Evolutionary conservation across 345 rosid species (phyloP).

Genomic region (Citrus reticulata): DNA sequence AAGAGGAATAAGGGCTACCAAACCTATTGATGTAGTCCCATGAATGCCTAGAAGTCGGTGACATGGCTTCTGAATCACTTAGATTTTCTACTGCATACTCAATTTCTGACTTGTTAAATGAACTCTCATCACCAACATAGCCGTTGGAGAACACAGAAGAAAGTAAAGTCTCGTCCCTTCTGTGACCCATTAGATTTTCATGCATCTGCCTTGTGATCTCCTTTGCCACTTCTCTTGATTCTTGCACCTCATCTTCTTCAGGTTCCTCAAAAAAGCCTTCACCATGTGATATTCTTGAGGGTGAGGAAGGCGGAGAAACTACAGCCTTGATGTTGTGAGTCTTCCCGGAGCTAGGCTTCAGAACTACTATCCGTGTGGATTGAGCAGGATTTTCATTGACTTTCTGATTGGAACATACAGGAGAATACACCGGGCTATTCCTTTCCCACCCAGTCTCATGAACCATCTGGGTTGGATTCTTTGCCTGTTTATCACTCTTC

Average conservation of each 20-base stretch:
- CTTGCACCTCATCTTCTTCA: slow-evolving; percentile 49
- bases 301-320: slow-evolving; percentile 47
- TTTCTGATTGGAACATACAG: slow-evolving; percentile 34
- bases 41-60: slow-evolving; percentile 80
- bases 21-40: slow-evolving; percentile 76
- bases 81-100: slow-evolving; percentile 59
- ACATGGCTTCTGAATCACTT: slow-evolving; percentile 69
- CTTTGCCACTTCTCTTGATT: slow-evolving; percentile 62
- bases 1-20: slow-evolving; percentile 63
- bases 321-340: slow-evolving; percentile 41
- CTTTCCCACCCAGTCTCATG: slow-evolving; percentile 41
- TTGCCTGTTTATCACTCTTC: slow-evolving; percentile 44
- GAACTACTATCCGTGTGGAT: slow-evolving; percentile 81
- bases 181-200: slow-evolving; percentile 53
- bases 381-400: slow-evolving; percentile 56
- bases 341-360: slow-evolving; percentile 82
- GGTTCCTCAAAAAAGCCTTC: slow-evolving; percentile 42
- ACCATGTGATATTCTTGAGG: slow-evolving; percentile 38
- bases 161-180: slow-evolving; percentile 67
- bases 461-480: slow-evolving; percentile 35
- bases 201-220: slow-evolving; percentile 49
- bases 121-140: slow-evolving; percentile 80
- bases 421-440: slow-evolving; percentile 35
- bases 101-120: slow-evolving; percentile 64
- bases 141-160: slow-evolving; percentile 90